Evolutionary conservation across 768 basidiomycete species (phyloP), one percentile per base, ranked within the genome.

Genomic region (Podaxis carcinomalis): DNA sequence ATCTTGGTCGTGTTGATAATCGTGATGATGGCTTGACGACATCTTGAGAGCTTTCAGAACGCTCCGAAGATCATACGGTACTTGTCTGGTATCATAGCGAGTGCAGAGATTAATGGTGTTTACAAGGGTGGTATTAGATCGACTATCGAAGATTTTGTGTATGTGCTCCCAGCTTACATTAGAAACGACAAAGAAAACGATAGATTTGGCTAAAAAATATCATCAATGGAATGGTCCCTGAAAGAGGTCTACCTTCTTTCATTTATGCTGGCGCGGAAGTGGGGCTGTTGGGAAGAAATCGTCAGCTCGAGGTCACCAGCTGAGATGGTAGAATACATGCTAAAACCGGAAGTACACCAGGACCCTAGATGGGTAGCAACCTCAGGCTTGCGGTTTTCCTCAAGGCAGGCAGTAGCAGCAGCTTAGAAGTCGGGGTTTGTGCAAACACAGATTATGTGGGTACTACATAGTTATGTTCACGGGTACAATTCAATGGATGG

Each of bases 161-260:
- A 71, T 14, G 77, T 27, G 25, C 36, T 32, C 19, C 14, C 36
- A 27, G 2, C 32, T 46, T 49, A 42, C 63, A 87, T 86, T n/a
- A 85, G 82, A 23, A 93, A 93, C 67, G 91, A 93, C 75, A 91
- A 92, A 72, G 90, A 93, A 69, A 81, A 90, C 63, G 89, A 90
- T 66, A 81, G 88, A 10, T 80, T 83, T 72, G 87, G 72, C 27
- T 89, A 85, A 86, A 91, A 78, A 72, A 79, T 77, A 80, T 85
- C 42, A 71, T 92, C 50, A 82, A 83, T 57, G 80, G 23, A 83
- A 10, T 78, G 90, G 28, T 85, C 89, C 3, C 75, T 92, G 32
- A 79, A 89, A 5, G 89, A 92, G 69, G 77, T 92, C 37, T 91
- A 92, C 67, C 75, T 91, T 5, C 84, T 87, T 76, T 89, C 88